Evolutionary conservation across 1,139 yeast genomes (phyloP).

Genomic region (Sugiyamaella xylanicola): DNA sequence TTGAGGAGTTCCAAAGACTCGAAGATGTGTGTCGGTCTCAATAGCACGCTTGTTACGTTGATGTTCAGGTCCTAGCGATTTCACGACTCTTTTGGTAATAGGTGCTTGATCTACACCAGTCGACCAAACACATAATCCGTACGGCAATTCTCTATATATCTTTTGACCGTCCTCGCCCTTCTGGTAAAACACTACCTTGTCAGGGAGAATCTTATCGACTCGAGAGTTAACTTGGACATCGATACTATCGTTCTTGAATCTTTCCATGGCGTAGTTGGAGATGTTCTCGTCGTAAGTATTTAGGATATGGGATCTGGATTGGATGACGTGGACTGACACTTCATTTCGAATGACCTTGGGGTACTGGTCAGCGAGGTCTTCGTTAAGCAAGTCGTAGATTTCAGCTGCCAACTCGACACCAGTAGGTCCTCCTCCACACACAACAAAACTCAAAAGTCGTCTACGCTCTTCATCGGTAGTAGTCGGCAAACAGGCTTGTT

Average conservation of each 20-base stretch:
- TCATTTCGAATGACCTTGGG: conserved; percentile 61
- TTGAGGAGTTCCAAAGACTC: conserved; percentile 61
- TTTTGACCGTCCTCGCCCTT: conserved; percentile 45
- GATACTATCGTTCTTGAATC: conserved; percentile 59
- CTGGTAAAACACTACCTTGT: conserved; percentile 56
- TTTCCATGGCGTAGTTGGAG: conserved; percentile 60
- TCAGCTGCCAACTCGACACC: conserved; percentile 73
- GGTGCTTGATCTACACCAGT: conserved; percentile 67
- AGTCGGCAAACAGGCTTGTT: conserved; percentile 62
- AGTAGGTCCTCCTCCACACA: conserved; percentile 74
- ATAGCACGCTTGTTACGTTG: conserved; percentile 63
- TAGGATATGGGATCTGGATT: conserved; percentile 62
- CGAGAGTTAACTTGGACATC: conserved; percentile 62
- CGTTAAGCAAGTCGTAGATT: conserved; percentile 59
- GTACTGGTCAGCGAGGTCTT: conserved; percentile 55
- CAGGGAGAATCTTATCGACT: conserved; percentile 56
- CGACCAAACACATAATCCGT: conserved; percentile 67
- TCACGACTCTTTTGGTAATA: conserved; percentile 53
- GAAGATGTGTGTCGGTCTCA: conserved; percentile 65
- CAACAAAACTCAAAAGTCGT: conserved; percentile 59
- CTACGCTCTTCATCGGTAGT: conserved; percentile 61
- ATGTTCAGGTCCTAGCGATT: conserved; percentile 45
- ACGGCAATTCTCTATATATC: conserved; percentile 54
- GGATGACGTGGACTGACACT: conserved; percentile 63
- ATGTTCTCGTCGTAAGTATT: conserved; percentile 65